A percentile compares a stretch with the other conserved stretches of the same genome.
These are phyloP conservation scores for Chlamydomonas incerta DNA, from an alignment of 139 green algal species.

Conservation along the genomic window DNA sequence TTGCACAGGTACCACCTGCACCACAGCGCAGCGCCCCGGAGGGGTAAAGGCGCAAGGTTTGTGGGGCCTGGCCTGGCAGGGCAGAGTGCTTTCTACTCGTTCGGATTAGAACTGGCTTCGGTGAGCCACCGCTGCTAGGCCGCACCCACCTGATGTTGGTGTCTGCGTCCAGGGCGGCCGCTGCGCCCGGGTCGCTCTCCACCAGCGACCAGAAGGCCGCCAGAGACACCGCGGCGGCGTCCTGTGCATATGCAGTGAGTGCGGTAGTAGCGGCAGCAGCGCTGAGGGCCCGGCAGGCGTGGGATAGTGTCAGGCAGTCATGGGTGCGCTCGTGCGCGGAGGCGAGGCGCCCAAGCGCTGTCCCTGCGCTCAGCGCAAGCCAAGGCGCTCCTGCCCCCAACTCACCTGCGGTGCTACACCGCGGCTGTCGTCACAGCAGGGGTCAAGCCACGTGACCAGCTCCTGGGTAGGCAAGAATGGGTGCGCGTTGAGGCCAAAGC, in stretches of 20 bases:
- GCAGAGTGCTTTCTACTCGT: no score
- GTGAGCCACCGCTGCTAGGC: neutral
- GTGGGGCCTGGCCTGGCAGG: no score
- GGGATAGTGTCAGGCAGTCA: no score
- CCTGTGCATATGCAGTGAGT: neutral
- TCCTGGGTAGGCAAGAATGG: neutral
- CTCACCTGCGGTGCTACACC: neutral
- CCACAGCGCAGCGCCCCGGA: neutral
- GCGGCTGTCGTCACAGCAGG: neutral
- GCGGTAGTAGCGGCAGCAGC: no score
- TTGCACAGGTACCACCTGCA: conserved; percentile 31
- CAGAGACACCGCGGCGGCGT: conserved; percentile 22
- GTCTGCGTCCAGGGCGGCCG: neutral
- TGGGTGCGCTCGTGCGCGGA: no score
- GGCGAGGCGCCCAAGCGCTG: no score
- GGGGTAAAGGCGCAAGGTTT: neutral
- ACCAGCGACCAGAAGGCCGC: neutral
- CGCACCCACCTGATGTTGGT: conserved; percentile 17
- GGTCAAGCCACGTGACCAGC: conserved; percentile 35
- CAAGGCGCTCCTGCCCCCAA: no score
- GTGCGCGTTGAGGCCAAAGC: neutral
- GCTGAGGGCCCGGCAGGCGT: no score
- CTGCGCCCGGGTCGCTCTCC: neutral
- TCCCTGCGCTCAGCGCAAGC: no score
- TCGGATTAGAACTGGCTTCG: neutral